Percentiles rank a stretch among this genome's conserved stretches.
Evolutionary conservation across 768 basidiomycete species (phyloP).

Genomic region (Trichaptum fuscoviolaceum): DNA sequence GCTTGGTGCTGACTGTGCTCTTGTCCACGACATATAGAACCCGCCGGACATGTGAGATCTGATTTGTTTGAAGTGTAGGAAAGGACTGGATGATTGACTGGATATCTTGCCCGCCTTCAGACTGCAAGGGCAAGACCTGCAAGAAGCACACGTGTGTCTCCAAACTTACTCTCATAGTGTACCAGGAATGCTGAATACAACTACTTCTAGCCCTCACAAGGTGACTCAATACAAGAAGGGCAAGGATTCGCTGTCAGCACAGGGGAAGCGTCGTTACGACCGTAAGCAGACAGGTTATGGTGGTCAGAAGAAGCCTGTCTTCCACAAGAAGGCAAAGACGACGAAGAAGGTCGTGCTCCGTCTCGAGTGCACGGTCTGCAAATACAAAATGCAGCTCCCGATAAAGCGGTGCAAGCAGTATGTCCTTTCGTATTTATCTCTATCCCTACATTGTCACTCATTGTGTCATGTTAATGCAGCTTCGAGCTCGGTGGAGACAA

Average conservation of each 20-base stretch:
- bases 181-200: conserved; percentile 28
- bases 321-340: conserved; percentile 99
- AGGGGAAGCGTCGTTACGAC: conserved; percentile 99
- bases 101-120: conserved; percentile 30
- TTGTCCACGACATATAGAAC: conserved; percentile 47
- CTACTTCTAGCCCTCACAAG: conserved; percentile 71
- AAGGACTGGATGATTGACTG: conserved; percentile 15
- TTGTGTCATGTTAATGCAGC: conserved; percentile 33
- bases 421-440: conserved; percentile 28
- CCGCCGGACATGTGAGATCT: conserved; percentile 88
- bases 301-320: conserved; percentile 99
- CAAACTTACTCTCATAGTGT: conserved; percentile 8
- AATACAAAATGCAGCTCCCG: conserved; percentile 94
- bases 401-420: conserved; percentile 99
- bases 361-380: conserved; percentile 97
- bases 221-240: conserved; percentile 99
- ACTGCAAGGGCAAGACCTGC: conserved; percentile 96
- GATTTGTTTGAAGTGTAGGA: not conserved
- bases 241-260: conserved; percentile 95
- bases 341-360: conserved; percentile 99
- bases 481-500: conserved; percentile 99
- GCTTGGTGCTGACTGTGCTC: not conserved
- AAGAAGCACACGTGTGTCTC: conserved; percentile 90
- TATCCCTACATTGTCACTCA: not conserved
- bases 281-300: conserved; percentile 98